Evolutionary conservation across 495 filamentous ascomycete genomes (phyloP), one percentile per base, ranked within the genome.

Genomic region (Neurospora sp.): DNA sequence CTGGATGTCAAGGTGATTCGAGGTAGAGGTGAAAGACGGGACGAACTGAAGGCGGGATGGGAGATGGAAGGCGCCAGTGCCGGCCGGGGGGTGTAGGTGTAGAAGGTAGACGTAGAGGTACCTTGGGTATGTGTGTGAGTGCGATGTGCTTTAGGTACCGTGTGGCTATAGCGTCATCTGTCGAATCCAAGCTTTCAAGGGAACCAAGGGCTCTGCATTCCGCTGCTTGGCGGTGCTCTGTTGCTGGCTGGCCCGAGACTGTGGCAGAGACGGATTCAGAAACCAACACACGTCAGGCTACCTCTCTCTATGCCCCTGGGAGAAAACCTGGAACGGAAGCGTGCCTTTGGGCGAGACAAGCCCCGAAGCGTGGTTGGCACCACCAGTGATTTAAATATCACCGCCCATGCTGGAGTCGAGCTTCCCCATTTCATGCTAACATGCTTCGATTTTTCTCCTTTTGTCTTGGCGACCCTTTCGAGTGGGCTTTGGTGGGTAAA

Each of bases 401-500:
- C 27, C 27, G 53, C 53, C 53, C 53, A 35, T 8, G 3, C 53
- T 65, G 27, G 53, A 65, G 53, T 65, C 53, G 27, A 35, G 53
- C 53, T 35, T 65, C 53, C 53, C 14, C 27, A 35, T 65, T 27
- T 65, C 27, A 65, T 65, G 53, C 65, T 65, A 27, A 35, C 27
- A 65, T 65, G 53, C 69, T 72, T 72, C 70, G 73, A 70, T 77
- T 76, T 74, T 79, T 76, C 74, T 76, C 48, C 71, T 71, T 70
- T 45, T 72, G 70, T 70, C 75, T 78, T 78, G 75, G 76, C 75
- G 27, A 65, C 53, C 53, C 27, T 65, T 65, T 35, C 5, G 48
- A 53, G 74, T 71, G 71, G 71, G 65, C 76, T 65, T 65, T 65
- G 53, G 53, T 65, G 53, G 53, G 27, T 35, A 65, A 65, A 65